Conservation (phyloP, 306 rosid species). For the Sicyos edulis region DNA sequence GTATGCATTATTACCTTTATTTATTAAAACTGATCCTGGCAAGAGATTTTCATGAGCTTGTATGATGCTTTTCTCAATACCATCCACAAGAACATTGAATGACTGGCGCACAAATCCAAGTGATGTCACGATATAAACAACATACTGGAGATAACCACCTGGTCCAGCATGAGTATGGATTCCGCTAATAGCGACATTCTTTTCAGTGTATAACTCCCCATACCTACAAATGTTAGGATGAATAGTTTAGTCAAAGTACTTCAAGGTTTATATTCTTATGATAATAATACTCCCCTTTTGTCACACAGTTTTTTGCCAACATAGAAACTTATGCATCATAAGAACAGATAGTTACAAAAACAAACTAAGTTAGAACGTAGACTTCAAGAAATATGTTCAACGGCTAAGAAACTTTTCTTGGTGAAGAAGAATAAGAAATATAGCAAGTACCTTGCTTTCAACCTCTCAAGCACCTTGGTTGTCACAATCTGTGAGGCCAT, state of each 20-base stretch:
- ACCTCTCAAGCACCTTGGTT: conserved; percentile 68
- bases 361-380: neutral
- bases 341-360: neutral
- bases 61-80: conserved; percentile 74
- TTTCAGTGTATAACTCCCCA: conserved; percentile 68
- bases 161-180: conserved; percentile 95
- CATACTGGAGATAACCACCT: conserved; percentile 95
- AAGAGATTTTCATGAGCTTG: conserved; percentile 84
- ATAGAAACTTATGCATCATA: conserved; percentile 7
- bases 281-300: neutral
- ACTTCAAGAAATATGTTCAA: neutral
- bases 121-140: conserved; percentile 74
- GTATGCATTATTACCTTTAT: conserved; percentile 45
- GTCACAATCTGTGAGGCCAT: conserved; percentile 84
- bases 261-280: neutral
- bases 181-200: conserved; percentile 89
- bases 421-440: neutral
- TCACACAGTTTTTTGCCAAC: neutral
- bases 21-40: conserved; percentile 65
- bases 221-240: conserved; percentile 35
- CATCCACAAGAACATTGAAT: conserved; percentile 76
- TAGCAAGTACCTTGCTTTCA: conserved; percentile 61
- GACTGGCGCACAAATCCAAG: conserved; percentile 91
- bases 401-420: neutral
- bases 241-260: neutral